phyloP scores from a whole-genome alignment of 768 basidiomycete species.

The Leccinum sublutescens region DNA sequence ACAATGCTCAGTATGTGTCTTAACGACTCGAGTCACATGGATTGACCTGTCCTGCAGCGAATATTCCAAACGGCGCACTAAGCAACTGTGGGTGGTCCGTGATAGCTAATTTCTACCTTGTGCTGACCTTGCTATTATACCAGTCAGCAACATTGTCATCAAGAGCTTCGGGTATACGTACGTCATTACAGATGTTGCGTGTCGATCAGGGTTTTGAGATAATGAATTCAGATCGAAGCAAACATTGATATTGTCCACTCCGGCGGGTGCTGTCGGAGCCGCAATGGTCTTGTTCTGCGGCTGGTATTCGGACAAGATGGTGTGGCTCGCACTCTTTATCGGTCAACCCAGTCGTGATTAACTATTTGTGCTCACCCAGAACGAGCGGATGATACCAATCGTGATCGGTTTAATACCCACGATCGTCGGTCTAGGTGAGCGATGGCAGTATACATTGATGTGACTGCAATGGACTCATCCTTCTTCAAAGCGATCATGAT shows the following conservation, averaged over 20 bases:
- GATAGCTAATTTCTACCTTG: neutral
- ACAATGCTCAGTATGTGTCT: slow-evolving; percentile 50
- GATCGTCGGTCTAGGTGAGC: slow-evolving; percentile 51
- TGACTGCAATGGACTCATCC: neutral
- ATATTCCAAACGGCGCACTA: slow-evolving; percentile 62
- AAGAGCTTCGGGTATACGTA: slow-evolving; percentile 65
- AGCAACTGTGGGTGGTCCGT: slow-evolving; percentile 51
- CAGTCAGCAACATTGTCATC: slow-evolving; percentile 63
- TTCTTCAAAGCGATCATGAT: slow-evolving; percentile 45
- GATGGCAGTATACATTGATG: neutral
- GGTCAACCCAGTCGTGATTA: neutral
- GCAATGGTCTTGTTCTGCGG: slow-evolving; percentile 51
- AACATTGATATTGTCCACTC: slow-evolving; percentile 58
- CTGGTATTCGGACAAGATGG: slow-evolving; percentile 67
- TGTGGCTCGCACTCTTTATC: slow-evolving; percentile 13
- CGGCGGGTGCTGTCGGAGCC: slow-evolving; percentile 51
- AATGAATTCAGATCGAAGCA: slow-evolving; percentile 48
- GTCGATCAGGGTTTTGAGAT: neutral
- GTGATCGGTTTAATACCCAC: slow-evolving; percentile 57
- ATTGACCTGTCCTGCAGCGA: slow-evolving; percentile 39
- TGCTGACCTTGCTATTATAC: neutral
- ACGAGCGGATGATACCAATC: slow-evolving; percentile 61
- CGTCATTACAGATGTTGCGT: slow-evolving; percentile 14
- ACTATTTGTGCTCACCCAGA: slow-evolving; percentile 29
- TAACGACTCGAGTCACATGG: neutral